A percentile compares a stretch with the other conserved stretches of the same genome.
These are phyloP conservation scores for Backusella macrospora DNA, from an alignment of 192 early-diverging fungal species.

Conservation along the genomic window DNA sequence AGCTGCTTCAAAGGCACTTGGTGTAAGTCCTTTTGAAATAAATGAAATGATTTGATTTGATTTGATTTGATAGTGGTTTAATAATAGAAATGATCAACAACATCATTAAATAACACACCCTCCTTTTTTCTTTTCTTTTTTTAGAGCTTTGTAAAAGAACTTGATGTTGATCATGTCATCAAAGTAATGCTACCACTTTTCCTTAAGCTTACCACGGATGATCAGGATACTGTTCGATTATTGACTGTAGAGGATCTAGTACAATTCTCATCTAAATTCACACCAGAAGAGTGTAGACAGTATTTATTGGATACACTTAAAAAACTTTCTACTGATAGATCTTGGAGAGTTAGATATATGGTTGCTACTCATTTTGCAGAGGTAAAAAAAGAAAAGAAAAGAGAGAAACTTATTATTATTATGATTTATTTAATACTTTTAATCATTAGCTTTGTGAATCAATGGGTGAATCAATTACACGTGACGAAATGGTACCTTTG, in stretches of 20 bases:
- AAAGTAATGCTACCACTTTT: constrained; percentile 87
- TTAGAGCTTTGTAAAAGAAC: constrained; percentile 71
- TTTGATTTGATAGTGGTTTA: no score
- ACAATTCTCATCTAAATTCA: constrained; percentile 81
- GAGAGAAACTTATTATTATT: background rate
- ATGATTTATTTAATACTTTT: background rate
- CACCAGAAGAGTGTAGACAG: constrained; percentile 76
- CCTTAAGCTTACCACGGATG: constrained; percentile 77
- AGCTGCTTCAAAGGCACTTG: constrained; percentile 83
- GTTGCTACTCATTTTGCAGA: constrained; percentile 97
- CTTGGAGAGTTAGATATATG: constrained; percentile 99
- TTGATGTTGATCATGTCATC: constrained; percentile 75
- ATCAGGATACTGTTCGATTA: constrained; percentile 97
- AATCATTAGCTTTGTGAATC: constrained; percentile 65
- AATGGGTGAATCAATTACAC: constrained; percentile 77
- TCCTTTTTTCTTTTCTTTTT: background rate
- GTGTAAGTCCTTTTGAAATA: constrained; percentile 52
- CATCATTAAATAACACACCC: background rate
- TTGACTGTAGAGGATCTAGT: constrained; percentile 93
- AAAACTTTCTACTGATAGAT: constrained; percentile 84
- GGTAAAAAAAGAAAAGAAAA: constrained; percentile 51
- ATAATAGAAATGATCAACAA: no score
- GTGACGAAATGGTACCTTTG: constrained; percentile 84
- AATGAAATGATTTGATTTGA: no score
- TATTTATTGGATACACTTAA: constrained; percentile 77